Base-by-base conservation (phyloP, 2,329 filamentous ascomycete species). In the Calonectria multiphialidica region DNA sequence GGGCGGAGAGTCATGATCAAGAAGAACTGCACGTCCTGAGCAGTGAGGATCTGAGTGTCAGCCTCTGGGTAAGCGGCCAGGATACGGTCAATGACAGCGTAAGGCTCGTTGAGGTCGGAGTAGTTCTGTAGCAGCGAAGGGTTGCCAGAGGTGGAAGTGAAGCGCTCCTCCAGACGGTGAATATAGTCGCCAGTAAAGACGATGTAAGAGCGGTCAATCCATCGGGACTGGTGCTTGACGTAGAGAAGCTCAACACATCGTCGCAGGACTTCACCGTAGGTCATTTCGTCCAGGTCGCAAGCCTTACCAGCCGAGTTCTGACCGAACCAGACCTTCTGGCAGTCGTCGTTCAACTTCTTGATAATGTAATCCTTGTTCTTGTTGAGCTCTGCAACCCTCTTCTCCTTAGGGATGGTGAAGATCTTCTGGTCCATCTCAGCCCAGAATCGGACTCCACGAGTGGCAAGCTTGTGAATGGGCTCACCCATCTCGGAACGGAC, bases 351-450 rank as follows among this genome's bases (percentile, higher is more conserved):
- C 78, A 98, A 91, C 84, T 96, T 97, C 88, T 96, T 93, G 86
- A 98, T 98, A 83, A 98, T 98, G 86, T 98, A 93, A 61, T 95
- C 92, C 65, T 94, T 93, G 82, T 94, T 93, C 87, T 97, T 97
- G 88, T 95, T 95, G 49, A 98, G 89, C 85, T 97, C 95, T 2
- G 93, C 90, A 25, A 98, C 88, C 49, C 95, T 93, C 89, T 98
- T 98, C 81, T 96, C 95, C 88, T 98, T 98, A 85, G 98, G 96
- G 61, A 99, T 88, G 81, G 92, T 94, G 88, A 99, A 99, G 80
- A 99, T 98, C 86, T 98, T 98, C 84, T 97, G 91, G 81, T 99
- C 97, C 95, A 99, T 98, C 86, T 99, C 97, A 62, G 95, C 93
- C 97, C 97, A 99, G 88, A 99, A 98, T 67, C 91, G 88, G 59